Conservation (phyloP, 2,329 filamentous ascomycete genomes). For the Neofusicoccum ribis region DNA sequence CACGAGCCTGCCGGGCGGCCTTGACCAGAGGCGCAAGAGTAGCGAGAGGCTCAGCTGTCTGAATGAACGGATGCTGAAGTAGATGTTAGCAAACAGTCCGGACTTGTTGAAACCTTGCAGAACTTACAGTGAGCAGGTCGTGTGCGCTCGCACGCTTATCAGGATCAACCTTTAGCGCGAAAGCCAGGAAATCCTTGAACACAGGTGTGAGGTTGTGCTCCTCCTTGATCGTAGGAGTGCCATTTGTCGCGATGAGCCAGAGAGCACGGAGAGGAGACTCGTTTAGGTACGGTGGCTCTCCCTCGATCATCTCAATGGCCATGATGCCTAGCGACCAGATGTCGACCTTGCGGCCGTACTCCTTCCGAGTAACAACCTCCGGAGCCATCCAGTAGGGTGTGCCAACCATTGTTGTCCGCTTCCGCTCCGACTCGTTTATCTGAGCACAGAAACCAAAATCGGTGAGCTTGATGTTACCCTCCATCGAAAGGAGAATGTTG, state of each 20-base stretch:
- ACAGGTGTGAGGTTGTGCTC: slow-evolving; percentile 77
- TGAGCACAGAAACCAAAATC: slow-evolving; percentile 99
- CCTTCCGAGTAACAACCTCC: slow-evolving; percentile 94
- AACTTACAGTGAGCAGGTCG: slow-evolving; percentile 82
- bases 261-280: slow-evolving; percentile 90
- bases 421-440: slow-evolving; percentile 87
- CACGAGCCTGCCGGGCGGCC: slow-evolving; percentile 79
- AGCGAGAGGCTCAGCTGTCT: slow-evolving; percentile 54
- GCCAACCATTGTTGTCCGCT: slow-evolving; percentile 98
- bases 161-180: slow-evolving; percentile 93
- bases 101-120: background rate
- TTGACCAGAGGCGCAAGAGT: slow-evolving; percentile 85
- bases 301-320: slow-evolving; percentile 99
- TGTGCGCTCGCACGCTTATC: slow-evolving; percentile 95
- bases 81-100: background rate
- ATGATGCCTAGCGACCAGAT: slow-evolving; percentile 99
- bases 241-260: slow-evolving; percentile 95
- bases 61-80: slow-evolving; percentile 50
- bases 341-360: slow-evolving; percentile 97
- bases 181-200: slow-evolving; percentile 88
- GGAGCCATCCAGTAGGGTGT: slow-evolving; percentile 99
- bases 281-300: slow-evolving; percentile 93
- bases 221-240: slow-evolving; percentile 92
- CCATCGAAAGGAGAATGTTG: slow-evolving; percentile 90
- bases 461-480: slow-evolving; percentile 96